phyloP scores from a whole-genome alignment of 768 basidiomycete genomes.

The Lanmaoa rubissima region DNA sequence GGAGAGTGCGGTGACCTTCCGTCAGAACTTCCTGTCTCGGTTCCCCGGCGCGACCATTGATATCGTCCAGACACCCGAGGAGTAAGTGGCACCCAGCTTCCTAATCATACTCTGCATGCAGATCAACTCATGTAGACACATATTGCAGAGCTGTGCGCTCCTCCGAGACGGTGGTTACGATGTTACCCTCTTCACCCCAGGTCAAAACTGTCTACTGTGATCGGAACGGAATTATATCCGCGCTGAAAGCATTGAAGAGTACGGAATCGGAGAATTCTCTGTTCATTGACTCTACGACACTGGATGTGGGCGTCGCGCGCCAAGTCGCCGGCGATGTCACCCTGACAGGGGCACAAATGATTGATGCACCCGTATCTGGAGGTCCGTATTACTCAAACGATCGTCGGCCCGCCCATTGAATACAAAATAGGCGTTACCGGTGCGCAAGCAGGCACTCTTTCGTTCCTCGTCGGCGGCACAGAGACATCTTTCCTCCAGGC shows the following conservation, averaged over 20 bases:
- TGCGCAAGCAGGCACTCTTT: conserved; percentile 82
- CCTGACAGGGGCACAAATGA: conserved; percentile 63
- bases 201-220: conserved; percentile 73
- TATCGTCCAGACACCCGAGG: conserved; percentile 62
- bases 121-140: conserved; percentile 11
- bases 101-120: background rate
- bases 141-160: conserved; percentile 55
- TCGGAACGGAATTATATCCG: conserved; percentile 60
- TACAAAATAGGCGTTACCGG: conserved; percentile 66
- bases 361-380: conserved; percentile 94
- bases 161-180: conserved; percentile 74
- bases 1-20: conserved; percentile 56
- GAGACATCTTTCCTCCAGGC: conserved; percentile 54
- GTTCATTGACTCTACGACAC: conserved; percentile 88
- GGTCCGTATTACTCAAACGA: conserved; percentile 45
- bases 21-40: conserved; percentile 48
- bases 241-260: conserved; percentile 48
- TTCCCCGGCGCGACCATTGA: conserved; percentile 61
- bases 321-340: conserved; percentile 57
- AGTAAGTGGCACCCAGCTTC: conserved; percentile 49
- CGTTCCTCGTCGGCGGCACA: conserved; percentile 89
- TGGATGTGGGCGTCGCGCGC: conserved; percentile 76
- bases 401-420: conserved; percentile 4
- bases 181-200: conserved; percentile 91
- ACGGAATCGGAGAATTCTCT: conserved; percentile 47